Evolutionary conservation across 2,329 filamentous ascomycete genomes (phyloP).

Genomic region (Arthroderma sp.): DNA sequence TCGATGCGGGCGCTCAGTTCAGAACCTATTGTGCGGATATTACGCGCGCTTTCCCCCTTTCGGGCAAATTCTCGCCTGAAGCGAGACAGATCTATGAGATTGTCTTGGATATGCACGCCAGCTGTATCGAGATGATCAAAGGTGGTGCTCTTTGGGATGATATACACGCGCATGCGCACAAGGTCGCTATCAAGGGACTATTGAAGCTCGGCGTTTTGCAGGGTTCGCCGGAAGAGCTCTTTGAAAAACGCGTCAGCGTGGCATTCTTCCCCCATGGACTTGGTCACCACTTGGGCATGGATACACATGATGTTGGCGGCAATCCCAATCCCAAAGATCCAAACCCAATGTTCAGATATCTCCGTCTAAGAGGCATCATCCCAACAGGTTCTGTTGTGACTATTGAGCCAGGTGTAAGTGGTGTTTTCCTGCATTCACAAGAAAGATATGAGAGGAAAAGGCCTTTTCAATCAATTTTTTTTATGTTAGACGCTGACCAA

Average conservation of each 20-base stretch:
- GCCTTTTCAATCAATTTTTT: background rate
- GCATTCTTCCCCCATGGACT: constrained; percentile 89
- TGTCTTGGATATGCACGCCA: constrained; percentile 67
- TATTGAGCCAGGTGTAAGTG: constrained; percentile 74
- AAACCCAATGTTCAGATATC: constrained; percentile 75
- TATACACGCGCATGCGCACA: constrained; percentile 59
- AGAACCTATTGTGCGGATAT: constrained; percentile 79
- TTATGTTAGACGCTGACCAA: background rate
- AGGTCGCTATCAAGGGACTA: constrained; percentile 59
- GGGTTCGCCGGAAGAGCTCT: constrained; percentile 54
- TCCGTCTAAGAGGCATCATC: constrained; percentile 62
- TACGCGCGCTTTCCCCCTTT: constrained; percentile 73
- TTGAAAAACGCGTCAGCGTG: constrained; percentile 64
- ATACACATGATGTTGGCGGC: constrained; percentile 78
- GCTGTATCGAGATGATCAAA: constrained; percentile 54
- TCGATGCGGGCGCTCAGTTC: constrained; percentile 83
- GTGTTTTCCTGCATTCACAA: background rate
- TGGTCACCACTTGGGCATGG: constrained; percentile 83
- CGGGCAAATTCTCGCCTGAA: constrained; percentile 55
- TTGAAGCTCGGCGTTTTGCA: constrained; percentile 58
- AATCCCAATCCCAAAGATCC: constrained; percentile 59
- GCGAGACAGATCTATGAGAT: constrained; percentile 61
- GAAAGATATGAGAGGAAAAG: background rate
- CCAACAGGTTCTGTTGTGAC: constrained; percentile 77
- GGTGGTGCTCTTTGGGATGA: constrained; percentile 59